Conservation (phyloP, 1,284 basidiomycete genomes). For the Ustilago nuda region DNA sequence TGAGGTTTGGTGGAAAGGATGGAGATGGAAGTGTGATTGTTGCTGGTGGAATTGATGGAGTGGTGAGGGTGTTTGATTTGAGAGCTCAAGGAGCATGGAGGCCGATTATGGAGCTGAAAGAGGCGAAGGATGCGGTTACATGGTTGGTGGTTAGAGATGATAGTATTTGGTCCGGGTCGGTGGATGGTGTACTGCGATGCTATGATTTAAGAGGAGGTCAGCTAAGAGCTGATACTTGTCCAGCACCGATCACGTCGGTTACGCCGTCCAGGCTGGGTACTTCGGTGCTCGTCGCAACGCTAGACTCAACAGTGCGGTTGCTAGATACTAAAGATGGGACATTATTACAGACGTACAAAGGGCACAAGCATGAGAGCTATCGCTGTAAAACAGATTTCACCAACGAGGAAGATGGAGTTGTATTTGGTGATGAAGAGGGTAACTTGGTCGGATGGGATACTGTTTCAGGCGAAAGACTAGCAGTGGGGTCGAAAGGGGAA, state of each 20-base stretch:
- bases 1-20: conserved; percentile 75
- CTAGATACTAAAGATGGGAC: conserved; percentile 87
- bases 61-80: conserved; percentile 63
- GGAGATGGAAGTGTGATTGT: conserved; percentile 51
- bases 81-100: conserved; percentile 73
- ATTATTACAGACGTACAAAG: conserved; percentile 84
- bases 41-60: conserved; percentile 57
- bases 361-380: conserved; percentile 80
- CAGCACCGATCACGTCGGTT: conserved; percentile 77
- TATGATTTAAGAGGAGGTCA: conserved; percentile 95
- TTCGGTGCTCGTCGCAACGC: conserved; percentile 82
- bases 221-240: conserved; percentile 86
- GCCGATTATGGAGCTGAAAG: conserved; percentile 90
- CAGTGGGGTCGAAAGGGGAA: conserved; percentile 74
- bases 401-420: conserved; percentile 78
- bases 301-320: conserved; percentile 85
- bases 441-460: conserved; percentile 91
- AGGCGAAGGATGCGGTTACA: conserved; percentile 84
- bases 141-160: conserved; percentile 72
- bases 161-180: conserved; percentile 79
- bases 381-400: conserved; percentile 86
- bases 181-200: conserved; percentile 89
- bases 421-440: conserved; percentile 91
- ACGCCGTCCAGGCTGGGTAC: conserved; percentile 79
- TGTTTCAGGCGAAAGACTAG: conserved; percentile 69